These are phyloP conservation scores for Ceratocystis destructans DNA, from an alignment of 2,329 filamentous ascomycete genomes.

Conservation along the genomic window DNA sequence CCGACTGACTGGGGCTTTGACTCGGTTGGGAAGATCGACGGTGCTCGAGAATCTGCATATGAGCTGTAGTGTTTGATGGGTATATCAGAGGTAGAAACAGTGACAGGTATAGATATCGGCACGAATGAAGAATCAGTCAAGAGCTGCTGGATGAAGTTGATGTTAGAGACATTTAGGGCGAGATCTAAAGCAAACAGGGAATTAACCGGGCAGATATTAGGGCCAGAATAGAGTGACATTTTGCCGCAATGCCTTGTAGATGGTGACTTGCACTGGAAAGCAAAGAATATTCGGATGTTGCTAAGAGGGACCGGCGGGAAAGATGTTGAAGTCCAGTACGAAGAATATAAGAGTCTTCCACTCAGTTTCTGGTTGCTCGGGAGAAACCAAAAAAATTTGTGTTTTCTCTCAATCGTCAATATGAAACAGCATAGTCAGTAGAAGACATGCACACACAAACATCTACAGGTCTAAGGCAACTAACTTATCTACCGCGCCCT, in stretches of 20 bases:
- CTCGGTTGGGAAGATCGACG: not conserved
- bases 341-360: not conserved
- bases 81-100: not conserved
- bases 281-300: not conserved
- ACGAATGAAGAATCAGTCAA: not conserved
- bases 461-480: not conserved
- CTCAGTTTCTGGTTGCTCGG: not conserved
- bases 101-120: no score
- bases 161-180: not conserved
- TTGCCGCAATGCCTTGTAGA: not conserved
- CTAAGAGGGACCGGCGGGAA: not conserved
- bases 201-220: not conserved
- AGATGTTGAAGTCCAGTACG: not conserved
- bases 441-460: not conserved
- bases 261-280: not conserved
- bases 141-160: not conserved
- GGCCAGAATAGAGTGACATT: not conserved
- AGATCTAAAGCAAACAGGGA: constrained; percentile 2
- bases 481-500: not conserved
- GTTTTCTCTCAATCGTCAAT: not conserved
- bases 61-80: not conserved
- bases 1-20: not conserved
- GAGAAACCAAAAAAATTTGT: not conserved
- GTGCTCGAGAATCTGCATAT: no score
- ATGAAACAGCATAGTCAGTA: not conserved